phyloP scores from a whole-genome alignment of 805 yeast genomes.

The Torulaspora microellipsoides region DNA sequence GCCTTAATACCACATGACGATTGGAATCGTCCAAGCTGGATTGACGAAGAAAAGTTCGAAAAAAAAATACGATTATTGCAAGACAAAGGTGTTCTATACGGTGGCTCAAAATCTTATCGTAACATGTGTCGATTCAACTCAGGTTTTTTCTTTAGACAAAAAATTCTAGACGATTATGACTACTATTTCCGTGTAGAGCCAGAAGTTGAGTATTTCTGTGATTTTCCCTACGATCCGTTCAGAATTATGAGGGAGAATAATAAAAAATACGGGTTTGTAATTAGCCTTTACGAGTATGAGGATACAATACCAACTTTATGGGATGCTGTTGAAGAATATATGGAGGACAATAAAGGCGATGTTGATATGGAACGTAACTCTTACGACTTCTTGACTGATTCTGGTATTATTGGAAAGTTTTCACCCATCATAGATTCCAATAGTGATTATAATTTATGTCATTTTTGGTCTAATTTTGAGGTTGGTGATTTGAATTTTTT shows the following conservation, averaged over 20 bases:
- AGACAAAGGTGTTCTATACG: constrained; percentile 54
- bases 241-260: constrained; percentile 66
- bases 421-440: constrained; percentile 44
- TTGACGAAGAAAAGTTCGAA: constrained; percentile 54
- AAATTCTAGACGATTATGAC: constrained; percentile 64
- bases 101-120: constrained; percentile 63
- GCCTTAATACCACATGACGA: constrained; percentile 61
- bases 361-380: constrained; percentile 36
- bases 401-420: constrained; percentile 40
- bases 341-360: constrained; percentile 49
- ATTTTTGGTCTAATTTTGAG: constrained; percentile 87
- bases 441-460: constrained; percentile 70
- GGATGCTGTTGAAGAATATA: constrained; percentile 62
- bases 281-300: constrained; percentile 73
- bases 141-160: constrained; percentile 83
- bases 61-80: constrained; percentile 43
- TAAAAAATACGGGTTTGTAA: constrained; percentile 84
- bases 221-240: constrained; percentile 81
- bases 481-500: constrained; percentile 68
- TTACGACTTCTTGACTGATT: constrained; percentile 46
- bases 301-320: constrained; percentile 85
- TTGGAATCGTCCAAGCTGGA: constrained; percentile 74
- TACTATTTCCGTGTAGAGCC: constrained; percentile 97
- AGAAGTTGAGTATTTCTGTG: constrained; percentile 82
- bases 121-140: constrained; percentile 96